Evolutionary conservation across 2,329 filamentous ascomycete genomes (phyloP).

Genomic region (Plectosphaerella cucumerina): DNA sequence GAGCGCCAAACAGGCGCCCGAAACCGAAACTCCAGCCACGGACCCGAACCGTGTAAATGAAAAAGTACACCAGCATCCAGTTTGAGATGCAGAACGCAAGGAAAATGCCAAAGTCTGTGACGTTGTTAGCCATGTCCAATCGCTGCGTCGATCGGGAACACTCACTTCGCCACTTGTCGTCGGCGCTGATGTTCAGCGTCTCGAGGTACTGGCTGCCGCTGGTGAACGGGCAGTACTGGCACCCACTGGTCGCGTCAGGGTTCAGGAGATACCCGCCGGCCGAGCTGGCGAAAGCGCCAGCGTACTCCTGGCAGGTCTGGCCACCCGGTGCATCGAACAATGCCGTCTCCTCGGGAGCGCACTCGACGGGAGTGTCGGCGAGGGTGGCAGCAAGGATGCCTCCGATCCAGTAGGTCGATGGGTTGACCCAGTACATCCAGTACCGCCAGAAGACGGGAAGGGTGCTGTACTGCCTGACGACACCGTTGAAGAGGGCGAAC

Average conservation of each 20-base stretch:
- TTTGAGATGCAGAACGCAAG: slow-evolving; percentile 66
- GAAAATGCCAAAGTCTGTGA: slow-evolving; percentile 63
- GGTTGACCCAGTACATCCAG: slow-evolving; percentile 68
- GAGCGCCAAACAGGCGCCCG: slow-evolving; percentile 42
- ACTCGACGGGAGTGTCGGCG: slow-evolving; percentile 26
- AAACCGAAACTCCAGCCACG: slow-evolving; percentile 68
- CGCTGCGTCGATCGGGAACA: neutral
- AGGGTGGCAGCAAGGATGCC: slow-evolving; percentile 48
- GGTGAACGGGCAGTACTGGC: slow-evolving; percentile 65
- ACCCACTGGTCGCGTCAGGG: slow-evolving; percentile 49
- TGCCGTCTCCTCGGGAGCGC: slow-evolving; percentile 27
- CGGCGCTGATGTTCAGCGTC: slow-evolving; percentile 42
- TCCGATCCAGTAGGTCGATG: slow-evolving; percentile 67
- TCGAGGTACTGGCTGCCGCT: slow-evolving; percentile 56
- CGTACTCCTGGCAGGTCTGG: slow-evolving; percentile 62
- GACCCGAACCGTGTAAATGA: slow-evolving; percentile 70
- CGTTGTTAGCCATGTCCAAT: slow-evolving; percentile 4
- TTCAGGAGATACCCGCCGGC: slow-evolving; percentile 61
- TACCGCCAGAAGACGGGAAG: slow-evolving; percentile 69
- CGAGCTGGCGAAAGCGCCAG: slow-evolving; percentile 48
- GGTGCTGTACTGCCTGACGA: slow-evolving; percentile 62
- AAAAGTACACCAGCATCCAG: slow-evolving; percentile 70
- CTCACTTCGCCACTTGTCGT: slow-evolving; percentile 62
- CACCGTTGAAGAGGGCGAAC: slow-evolving; percentile 71
- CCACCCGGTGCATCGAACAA: slow-evolving; percentile 57